Evolutionary conservation across 2,329 filamentous ascomycete genomes (phyloP).

Genomic region (Talaromyces verruculosus): DNA sequence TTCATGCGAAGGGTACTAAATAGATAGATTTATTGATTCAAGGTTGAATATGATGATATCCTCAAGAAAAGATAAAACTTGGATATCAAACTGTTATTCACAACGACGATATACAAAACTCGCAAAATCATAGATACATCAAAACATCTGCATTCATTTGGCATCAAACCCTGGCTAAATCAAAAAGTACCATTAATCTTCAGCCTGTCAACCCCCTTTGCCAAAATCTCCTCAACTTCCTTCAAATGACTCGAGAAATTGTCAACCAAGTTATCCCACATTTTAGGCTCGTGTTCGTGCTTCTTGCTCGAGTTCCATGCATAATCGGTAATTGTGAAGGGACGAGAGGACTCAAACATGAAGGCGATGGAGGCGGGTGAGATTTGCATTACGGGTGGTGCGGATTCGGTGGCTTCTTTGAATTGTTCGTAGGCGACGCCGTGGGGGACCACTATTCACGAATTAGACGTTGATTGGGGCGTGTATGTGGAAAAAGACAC

Average conservation of each 20-base stretch:
- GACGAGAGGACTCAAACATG: conserved; percentile 39
- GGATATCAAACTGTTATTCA: background rate
- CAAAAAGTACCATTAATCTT: conserved; percentile 16
- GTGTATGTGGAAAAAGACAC: conserved; percentile 7
- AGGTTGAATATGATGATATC: background rate
- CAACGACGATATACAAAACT: background rate
- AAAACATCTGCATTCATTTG: background rate
- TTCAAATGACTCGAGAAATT: conserved; percentile 52
- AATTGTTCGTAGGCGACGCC: conserved; percentile 40
- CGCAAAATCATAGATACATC: background rate
- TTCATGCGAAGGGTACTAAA: background rate
- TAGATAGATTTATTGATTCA: background rate
- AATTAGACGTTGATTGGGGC: background rate
- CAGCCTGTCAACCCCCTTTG: conserved; percentile 30
- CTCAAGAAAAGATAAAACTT: background rate
- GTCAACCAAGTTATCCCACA: conserved; percentile 58
- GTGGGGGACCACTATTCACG: conserved; percentile 35
- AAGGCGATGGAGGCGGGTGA: conserved; percentile 37
- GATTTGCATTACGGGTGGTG: conserved; percentile 33
- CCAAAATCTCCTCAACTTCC: conserved; percentile 49
- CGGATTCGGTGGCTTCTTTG: conserved; percentile 31
- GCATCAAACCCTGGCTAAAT: background rate
- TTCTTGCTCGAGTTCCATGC: conserved; percentile 41
- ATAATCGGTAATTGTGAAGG: conserved; percentile 39
- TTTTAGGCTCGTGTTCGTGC: conserved; percentile 51